phyloP scores from a whole-genome alignment of 2,329 filamentous ascomycete genomes.

The Diaporthe aspalathi region DNA sequence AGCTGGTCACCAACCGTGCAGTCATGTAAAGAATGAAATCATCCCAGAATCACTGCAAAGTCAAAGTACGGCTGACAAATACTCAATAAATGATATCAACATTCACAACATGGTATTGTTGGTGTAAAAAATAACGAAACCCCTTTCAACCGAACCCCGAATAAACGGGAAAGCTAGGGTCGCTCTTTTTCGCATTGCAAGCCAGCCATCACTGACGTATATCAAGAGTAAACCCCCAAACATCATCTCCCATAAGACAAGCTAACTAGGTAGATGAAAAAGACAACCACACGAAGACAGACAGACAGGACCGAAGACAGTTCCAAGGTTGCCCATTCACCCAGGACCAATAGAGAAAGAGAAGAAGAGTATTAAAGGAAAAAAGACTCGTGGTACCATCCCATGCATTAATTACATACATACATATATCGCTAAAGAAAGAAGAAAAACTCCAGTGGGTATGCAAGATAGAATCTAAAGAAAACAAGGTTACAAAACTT shows the following conservation, averaged over 20 bases:
- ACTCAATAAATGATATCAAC: too few species aligned
- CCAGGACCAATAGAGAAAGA: neutral
- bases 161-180: too few species aligned
- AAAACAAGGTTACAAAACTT: neutral
- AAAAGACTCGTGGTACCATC: constrained; percentile 17
- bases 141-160: too few species aligned
- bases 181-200: too few species aligned
- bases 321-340: neutral
- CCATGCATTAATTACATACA: constrained; percentile 24
- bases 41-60: too few species aligned
- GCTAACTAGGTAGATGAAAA: neutral
- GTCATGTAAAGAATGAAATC: too few species aligned
- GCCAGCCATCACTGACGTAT: neutral
- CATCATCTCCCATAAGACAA: neutral
- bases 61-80: too few species aligned
- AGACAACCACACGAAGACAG: neutral
- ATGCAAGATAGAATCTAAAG: constrained; percentile 21
- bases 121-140: too few species aligned
- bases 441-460: constrained; percentile 22
- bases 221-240: neutral
- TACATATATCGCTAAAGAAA: neutral
- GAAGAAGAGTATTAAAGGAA: neutral
- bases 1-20: too few species aligned
- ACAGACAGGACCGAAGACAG: too few species aligned
- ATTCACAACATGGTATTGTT: too few species aligned